phyloP scores from a whole-genome alignment of 306 rosid genomes.

The Ceratonia siliqua region DNA sequence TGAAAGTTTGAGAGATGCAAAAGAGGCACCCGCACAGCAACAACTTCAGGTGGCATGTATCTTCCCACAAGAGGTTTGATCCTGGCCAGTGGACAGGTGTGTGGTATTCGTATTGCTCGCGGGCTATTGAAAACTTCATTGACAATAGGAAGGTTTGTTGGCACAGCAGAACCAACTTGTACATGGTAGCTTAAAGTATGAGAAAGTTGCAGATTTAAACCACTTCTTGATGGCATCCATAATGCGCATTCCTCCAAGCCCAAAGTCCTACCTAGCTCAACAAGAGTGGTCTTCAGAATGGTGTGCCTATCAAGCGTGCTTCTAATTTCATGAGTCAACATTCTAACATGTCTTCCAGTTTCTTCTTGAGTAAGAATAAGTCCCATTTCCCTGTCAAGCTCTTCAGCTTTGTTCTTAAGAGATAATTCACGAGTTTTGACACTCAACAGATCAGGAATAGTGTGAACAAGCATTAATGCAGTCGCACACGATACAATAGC shows the following conservation, averaged over 20 bases:
- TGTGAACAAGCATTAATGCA: slow-evolving; percentile 92
- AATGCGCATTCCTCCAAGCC: slow-evolving; percentile 84
- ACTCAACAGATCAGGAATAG: slow-evolving; percentile 84
- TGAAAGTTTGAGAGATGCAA: slow-evolving; percentile 80
- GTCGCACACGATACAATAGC: slow-evolving; percentile 93
- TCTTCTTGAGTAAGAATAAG: slow-evolving; percentile 89
- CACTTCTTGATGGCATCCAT: slow-evolving; percentile 93
- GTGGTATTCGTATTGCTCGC: slow-evolving; percentile 67
- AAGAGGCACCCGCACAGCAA: slow-evolving; percentile 91
- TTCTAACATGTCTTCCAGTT: slow-evolving; percentile 92
- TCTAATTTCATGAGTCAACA: slow-evolving; percentile 96
- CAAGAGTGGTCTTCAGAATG: slow-evolving; percentile 86
- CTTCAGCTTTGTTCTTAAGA: slow-evolving; percentile 84
- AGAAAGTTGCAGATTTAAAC: slow-evolving; percentile 69
- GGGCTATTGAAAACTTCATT: slow-evolving; percentile 75
- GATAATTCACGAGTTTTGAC: slow-evolving; percentile 78
- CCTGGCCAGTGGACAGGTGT: slow-evolving; percentile 72
- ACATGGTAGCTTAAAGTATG: slow-evolving; percentile 69
- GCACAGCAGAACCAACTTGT: slow-evolving; percentile 74
- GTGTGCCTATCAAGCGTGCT: slow-evolving; percentile 90
- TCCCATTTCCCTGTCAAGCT: slow-evolving; percentile 96
- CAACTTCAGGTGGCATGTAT: slow-evolving; percentile 76
- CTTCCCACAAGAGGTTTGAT: slow-evolving; percentile 74
- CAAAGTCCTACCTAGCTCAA: slow-evolving; percentile 88
- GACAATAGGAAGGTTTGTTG: slow-evolving; percentile 64